Evolutionary conservation across 2,329 filamentous ascomycete genomes (phyloP).

Genomic region (Huntiella decipiens): DNA sequence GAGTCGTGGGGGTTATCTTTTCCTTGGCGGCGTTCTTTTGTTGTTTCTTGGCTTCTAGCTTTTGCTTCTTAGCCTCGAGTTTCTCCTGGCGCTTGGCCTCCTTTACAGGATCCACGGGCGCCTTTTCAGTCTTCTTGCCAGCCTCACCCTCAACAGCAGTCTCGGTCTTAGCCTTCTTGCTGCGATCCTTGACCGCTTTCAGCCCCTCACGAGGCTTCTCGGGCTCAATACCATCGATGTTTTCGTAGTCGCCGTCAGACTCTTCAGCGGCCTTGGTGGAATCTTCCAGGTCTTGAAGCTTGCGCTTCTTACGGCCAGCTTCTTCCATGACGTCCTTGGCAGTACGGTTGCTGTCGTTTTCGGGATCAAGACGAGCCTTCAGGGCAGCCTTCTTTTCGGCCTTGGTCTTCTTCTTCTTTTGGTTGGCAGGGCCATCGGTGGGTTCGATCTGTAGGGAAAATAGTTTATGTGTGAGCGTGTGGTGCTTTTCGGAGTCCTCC

Average conservation of each 20-base stretch:
- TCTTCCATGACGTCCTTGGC: constrained; percentile 90
- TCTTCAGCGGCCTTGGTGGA: constrained; percentile 22
- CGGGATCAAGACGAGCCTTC: constrained; percentile 76
- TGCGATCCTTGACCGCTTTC: constrained; percentile 40
- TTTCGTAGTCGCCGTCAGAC: constrained; percentile 24
- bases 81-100: constrained; percentile 34
- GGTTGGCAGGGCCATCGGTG: constrained; percentile 24
- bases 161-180: constrained; percentile 16
- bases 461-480: not conserved
- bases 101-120: constrained; percentile 25
- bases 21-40: constrained; percentile 1
- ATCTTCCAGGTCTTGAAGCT: constrained; percentile 36
- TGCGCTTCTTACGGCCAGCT: constrained; percentile 56
- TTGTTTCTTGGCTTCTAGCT: constrained; percentile 18
- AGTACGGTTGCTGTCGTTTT: constrained; percentile 58
- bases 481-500: not conserved
- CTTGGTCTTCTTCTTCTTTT: constrained; percentile 84
- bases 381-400: constrained; percentile 68
- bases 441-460: constrained; percentile 55
- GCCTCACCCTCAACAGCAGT: constrained; percentile 16
- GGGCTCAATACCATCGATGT: constrained; percentile 33
- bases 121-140: constrained; percentile 21
- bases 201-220: constrained; percentile 48
- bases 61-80: constrained; percentile 26
- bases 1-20: constrained; percentile 5